Percentiles rank a stretch among this genome's conserved stretches.
Evolutionary conservation across 192 early-diverging fungal species (phyloP).

Genomic region (Entrophospora sp.): DNA sequence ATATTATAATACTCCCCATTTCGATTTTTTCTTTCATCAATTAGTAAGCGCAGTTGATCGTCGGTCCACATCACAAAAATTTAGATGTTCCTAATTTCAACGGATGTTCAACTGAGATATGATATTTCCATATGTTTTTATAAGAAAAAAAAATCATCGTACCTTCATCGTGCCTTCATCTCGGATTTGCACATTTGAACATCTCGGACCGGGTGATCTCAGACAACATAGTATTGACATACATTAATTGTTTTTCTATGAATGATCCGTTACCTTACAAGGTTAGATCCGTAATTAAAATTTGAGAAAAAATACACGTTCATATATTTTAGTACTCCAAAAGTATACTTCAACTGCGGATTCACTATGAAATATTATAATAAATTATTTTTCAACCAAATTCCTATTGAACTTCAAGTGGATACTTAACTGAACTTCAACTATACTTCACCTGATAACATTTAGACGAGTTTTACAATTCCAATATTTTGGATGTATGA

Average conservation of each 20-base stretch:
- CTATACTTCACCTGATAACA: not conserved
- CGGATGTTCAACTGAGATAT: no score
- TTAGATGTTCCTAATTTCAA: no score
- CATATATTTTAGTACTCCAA: not conserved
- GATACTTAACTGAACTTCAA: not conserved
- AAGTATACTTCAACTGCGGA: not conserved
- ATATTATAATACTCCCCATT: slow-evolving; percentile 5
- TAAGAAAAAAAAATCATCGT: no score
- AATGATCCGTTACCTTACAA: not conserved
- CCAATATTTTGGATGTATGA: no score
- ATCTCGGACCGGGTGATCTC: not conserved
- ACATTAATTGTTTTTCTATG: no score
- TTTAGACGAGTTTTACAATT: not conserved
- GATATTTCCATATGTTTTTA: no score
- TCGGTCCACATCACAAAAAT: no score
- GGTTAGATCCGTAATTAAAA: not conserved
- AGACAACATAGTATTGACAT: not conserved
- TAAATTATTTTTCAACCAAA: no score
- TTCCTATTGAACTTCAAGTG: not conserved
- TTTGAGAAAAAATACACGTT: not conserved
- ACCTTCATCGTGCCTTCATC: not conserved
- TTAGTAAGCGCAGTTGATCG: no score
- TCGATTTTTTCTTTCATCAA: no score
- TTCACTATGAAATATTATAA: not conserved
- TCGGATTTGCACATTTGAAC: not conserved